A percentile compares a stretch with the other conserved stretches of the same genome.
Evolutionary conservation across 2,329 filamentous ascomycete species (phyloP).

Genomic region (Talaromyces sp.): DNA sequence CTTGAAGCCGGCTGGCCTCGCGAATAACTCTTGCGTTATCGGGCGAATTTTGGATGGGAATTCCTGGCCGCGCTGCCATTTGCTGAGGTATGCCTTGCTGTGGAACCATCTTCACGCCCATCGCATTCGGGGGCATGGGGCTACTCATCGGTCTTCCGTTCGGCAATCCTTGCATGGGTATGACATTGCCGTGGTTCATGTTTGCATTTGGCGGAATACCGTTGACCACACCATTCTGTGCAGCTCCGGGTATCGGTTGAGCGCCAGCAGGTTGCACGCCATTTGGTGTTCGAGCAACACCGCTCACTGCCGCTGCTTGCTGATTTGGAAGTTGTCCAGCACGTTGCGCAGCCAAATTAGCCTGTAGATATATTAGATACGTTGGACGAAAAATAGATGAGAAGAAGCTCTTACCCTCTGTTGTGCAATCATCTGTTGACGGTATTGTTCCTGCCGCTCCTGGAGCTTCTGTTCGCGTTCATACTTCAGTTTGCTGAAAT

Average conservation of each 20-base stretch:
- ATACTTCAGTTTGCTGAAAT: constrained; percentile 85
- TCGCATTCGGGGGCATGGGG: constrained; percentile 52
- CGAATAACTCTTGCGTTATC: constrained; percentile 48
- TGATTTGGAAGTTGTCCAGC: constrained; percentile 41
- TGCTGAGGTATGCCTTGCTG: constrained; percentile 58
- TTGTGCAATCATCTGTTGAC: constrained; percentile 60
- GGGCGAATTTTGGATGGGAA: constrained; percentile 54
- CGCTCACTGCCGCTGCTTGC: constrained; percentile 35
- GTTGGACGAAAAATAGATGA: background rate
- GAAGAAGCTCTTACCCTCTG: constrained; percentile 43
- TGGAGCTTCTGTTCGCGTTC: constrained; percentile 72
- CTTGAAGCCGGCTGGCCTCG: constrained; percentile 47
- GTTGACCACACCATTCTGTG: constrained; percentile 45
- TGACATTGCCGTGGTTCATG: constrained; percentile 39
- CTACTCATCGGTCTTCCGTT: constrained; percentile 45
- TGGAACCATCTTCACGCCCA: constrained; percentile 55
- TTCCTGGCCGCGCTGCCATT: constrained; percentile 35
- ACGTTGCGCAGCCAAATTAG: constrained; percentile 44
- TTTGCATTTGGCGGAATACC: constrained; percentile 40
- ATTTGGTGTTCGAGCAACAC: constrained; percentile 37
- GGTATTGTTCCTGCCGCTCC: constrained; percentile 57
- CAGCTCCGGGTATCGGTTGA: constrained; percentile 36
- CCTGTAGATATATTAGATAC: constrained; percentile 23
- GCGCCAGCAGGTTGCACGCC: constrained; percentile 35
- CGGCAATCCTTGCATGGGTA: constrained; percentile 41